Base-by-base conservation (phyloP, 2,329 filamentous ascomycete genomes). In the Penicillium polonicum region DNA sequence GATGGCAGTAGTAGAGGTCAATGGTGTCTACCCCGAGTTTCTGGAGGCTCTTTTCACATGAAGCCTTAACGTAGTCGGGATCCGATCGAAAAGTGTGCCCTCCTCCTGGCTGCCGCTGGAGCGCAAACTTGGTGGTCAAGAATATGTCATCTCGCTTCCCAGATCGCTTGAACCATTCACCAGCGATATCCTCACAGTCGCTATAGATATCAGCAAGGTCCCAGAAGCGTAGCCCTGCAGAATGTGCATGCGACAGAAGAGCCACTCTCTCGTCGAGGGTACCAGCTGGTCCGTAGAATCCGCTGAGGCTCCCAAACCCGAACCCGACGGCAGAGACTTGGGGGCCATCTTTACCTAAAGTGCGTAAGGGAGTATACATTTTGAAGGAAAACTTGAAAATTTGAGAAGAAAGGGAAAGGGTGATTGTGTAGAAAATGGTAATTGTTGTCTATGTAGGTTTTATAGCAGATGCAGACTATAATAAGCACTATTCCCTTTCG, bases 1-100 rank as follows among this genome's bases (percentile, higher is more conserved):
- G 74, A 58, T 80, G 78, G 27, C 73, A 73, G 60, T 78, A 78
- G 55, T 76, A 76, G 3, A 79, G 65, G 54, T 80, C 77, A 46
- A 80, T 77, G 10, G 63, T 65, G 7, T 75, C 68, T 6, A 74
- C 65, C 1, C 72, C 71, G 7, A 80, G 64, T 33, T 70, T 65
- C 52, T 74, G 58, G 8, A 78, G 60, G 52, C 72, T 76, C 44
- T 58, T 66, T 10, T 68, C 66, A 53, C 75, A 77, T 0, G 76
- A 72, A 25, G 62, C 39, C 35, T 70, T 67, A 23, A 76, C 68
- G 48, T 75, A 76, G 35, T 72, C 76, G 5, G 68, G 70, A 54
- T 76, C 73, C 5, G 74, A 74, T 15, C 70, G 65, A 13, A 77
- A 23, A 9, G 19, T 36, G 39, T 25, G 15, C 4, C 10, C 7